Evolutionary conservation across 495 filamentous ascomycete species (phyloP).

Genomic region (Penicillium silybi): DNA sequence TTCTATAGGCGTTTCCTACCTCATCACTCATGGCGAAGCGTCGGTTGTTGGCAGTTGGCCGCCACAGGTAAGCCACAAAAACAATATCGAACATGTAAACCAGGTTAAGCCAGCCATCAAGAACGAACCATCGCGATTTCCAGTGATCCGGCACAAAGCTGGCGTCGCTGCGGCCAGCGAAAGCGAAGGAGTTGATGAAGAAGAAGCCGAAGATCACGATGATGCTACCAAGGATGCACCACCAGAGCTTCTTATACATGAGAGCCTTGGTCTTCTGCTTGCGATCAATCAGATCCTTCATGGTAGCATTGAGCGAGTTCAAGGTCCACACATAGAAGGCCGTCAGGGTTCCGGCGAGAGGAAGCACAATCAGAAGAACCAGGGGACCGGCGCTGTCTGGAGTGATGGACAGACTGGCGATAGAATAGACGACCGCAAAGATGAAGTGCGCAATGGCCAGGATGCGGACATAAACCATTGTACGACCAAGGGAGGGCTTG

Average conservation of each 20-base stretch:
- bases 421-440: slow-evolving; percentile 89
- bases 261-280: slow-evolving; percentile 89
- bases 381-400: slow-evolving; percentile 72
- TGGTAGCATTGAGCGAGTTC: slow-evolving; percentile 88
- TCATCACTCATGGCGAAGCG: slow-evolving; percentile 99
- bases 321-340: slow-evolving; percentile 99
- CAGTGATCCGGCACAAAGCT: slow-evolving; percentile 94
- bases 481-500: slow-evolving; percentile 85
- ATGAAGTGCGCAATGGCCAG: slow-evolving; percentile 89
- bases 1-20: slow-evolving; percentile 36
- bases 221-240: slow-evolving; percentile 89
- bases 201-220: slow-evolving; percentile 97
- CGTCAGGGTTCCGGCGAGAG: slow-evolving; percentile 86
- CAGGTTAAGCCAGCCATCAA: slow-evolving; percentile 96
- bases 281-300: slow-evolving; percentile 90
- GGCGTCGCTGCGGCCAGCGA: slow-evolving; percentile 74
- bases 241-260: slow-evolving; percentile 99
- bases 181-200: slow-evolving; percentile 89
- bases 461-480: slow-evolving; percentile 92
- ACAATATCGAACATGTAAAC: slow-evolving; percentile 91
- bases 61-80: slow-evolving; percentile 95
- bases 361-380: slow-evolving; percentile 92
- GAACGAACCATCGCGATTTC: slow-evolving; percentile 94
- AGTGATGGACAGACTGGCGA: slow-evolving; percentile 84
- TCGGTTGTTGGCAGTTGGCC: slow-evolving; percentile 93